Evolutionary conservation across 139 green algal species (phyloP).

Genomic region (Pseudopediastrum boryanum): DNA sequence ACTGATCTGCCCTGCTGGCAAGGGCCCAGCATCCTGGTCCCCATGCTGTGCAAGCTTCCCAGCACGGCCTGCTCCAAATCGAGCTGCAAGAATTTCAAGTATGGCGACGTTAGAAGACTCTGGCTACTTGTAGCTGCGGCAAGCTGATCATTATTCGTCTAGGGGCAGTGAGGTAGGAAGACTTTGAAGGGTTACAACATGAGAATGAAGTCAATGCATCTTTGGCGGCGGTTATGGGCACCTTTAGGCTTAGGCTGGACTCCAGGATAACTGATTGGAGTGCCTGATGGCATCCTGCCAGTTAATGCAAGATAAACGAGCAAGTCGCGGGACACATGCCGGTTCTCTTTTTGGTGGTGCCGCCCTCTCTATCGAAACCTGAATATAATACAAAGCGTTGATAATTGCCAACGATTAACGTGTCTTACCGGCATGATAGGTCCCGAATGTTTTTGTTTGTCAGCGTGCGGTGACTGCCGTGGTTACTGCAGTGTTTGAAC

Average conservation of each 20-base stretch:
- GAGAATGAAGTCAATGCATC: background rate
- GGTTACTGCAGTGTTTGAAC: too few species aligned
- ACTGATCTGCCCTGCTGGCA: background rate
- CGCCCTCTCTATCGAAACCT: too few species aligned
- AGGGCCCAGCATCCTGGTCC: background rate
- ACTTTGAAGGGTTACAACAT: background rate
- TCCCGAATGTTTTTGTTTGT: too few species aligned
- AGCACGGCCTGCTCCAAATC: conserved; percentile 11
- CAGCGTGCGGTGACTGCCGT: too few species aligned
- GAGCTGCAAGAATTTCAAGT: conserved; percentile 2
- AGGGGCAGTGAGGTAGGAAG: background rate
- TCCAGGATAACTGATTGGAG: background rate
- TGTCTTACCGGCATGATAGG: too few species aligned
- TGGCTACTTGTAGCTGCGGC: background rate
- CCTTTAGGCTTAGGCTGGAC: conserved; percentile 39
- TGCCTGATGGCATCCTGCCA: background rate
- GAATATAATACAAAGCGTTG: too few species aligned
- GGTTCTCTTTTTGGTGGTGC: too few species aligned
- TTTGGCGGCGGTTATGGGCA: background rate
- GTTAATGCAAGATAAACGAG: background rate
- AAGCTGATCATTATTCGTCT: background rate
- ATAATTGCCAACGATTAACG: too few species aligned
- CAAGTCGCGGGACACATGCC: too few species aligned
- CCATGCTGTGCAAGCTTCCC: conserved; percentile 10
- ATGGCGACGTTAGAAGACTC: background rate